Evolutionary conservation across 495 filamentous ascomycete species (phyloP).

Genomic region (Ramalina intermedia): DNA sequence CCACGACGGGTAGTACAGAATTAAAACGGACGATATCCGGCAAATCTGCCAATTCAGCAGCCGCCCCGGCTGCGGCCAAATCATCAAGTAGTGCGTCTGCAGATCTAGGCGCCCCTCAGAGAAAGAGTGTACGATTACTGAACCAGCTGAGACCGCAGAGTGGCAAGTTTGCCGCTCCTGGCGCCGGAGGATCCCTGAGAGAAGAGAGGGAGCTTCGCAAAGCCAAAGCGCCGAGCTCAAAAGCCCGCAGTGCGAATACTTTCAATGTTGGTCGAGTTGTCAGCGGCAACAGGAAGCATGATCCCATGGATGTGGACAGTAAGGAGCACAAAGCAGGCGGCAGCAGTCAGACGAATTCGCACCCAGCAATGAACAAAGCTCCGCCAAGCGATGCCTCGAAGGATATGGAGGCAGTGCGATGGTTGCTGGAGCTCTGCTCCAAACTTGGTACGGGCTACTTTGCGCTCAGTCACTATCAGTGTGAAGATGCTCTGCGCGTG

Average conservation of each 20-base stretch:
- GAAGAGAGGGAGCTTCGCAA: slow-evolving; percentile 66
- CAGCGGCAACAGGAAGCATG: slow-evolving; percentile 66
- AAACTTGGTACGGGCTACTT: slow-evolving; percentile 71
- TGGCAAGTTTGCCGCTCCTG: slow-evolving; percentile 32
- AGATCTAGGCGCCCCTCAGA: slow-evolving; percentile 56
- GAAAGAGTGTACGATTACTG: slow-evolving; percentile 67
- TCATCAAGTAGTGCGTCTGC: slow-evolving; percentile 15
- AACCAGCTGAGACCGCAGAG: slow-evolving; percentile 52
- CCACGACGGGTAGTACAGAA: slow-evolving; percentile 27
- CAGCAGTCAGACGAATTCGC: slow-evolving; percentile 14
- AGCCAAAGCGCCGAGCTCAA: slow-evolving; percentile 49
- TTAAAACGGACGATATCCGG: slow-evolving; percentile 81
- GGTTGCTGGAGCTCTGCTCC: slow-evolving; percentile 69
- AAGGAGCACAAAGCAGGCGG: slow-evolving; percentile 32
- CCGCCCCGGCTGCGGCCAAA: slow-evolving; percentile 39
- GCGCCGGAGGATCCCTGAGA: slow-evolving; percentile 32
- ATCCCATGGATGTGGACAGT: slow-evolving; percentile 51
- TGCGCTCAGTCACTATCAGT: slow-evolving; percentile 61
- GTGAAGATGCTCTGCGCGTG: slow-evolving; percentile 54
- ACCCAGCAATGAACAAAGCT: slow-evolving; percentile 13
- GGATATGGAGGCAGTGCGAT: slow-evolving; percentile 60
- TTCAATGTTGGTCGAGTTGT: slow-evolving; percentile 68
- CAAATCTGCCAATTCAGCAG: slow-evolving; percentile 24
- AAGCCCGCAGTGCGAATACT: slow-evolving; percentile 36
- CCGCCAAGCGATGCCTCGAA: slow-evolving; percentile 36